A percentile compares a stretch with the other conserved stretches of the same genome.
phyloP scores from a whole-genome alignment of 2,329 filamentous ascomycete species.

The Aspergillus caelatus region DNA sequence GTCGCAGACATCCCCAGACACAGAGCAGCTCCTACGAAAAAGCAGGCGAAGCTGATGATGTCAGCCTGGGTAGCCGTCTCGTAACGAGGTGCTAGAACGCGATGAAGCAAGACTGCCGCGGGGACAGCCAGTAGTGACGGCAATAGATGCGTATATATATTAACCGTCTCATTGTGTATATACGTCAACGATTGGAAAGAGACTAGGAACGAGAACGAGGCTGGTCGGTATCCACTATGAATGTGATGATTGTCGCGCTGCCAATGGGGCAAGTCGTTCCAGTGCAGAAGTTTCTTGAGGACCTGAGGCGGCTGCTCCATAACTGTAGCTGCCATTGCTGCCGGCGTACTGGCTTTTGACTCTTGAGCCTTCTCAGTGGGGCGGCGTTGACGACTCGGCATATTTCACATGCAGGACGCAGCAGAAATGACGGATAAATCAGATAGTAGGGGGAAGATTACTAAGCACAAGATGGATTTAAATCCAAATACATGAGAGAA shows the following conservation, averaged over 20 bases:
- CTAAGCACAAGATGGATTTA: background rate
- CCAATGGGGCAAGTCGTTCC: conserved; percentile 57
- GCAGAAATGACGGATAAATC: conserved; percentile 8
- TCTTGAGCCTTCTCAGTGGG: conserved; percentile 24
- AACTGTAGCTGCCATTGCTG: conserved; percentile 27
- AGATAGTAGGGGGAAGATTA: background rate
- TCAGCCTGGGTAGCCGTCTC: conserved; percentile 63
- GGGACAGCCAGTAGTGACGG: conserved; percentile 65
- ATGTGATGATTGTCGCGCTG: conserved; percentile 71
- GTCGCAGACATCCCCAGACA: conserved; percentile 82
- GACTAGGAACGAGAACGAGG: conserved; percentile 61
- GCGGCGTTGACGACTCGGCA: conserved; percentile 37
- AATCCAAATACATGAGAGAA: background rate
- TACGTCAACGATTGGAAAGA: conserved; percentile 63
- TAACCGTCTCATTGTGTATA: conserved; percentile 70
- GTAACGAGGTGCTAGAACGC: conserved; percentile 66
- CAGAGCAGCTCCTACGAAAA: conserved; percentile 72
- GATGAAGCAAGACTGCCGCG: conserved; percentile 58
- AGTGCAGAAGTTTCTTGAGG: conserved; percentile 47
- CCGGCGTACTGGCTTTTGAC: conserved; percentile 27
- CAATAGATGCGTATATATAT: conserved; percentile 72
- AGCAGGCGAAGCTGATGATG: conserved; percentile 73
- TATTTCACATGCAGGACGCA: conserved; percentile 26
- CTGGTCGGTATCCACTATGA: conserved; percentile 65
- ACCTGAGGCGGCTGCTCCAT: conserved; percentile 32